Evolutionary conservation across 1,284 basidiomycete genomes (phyloP).

Genomic region (Sanghuangporus baumii): DNA sequence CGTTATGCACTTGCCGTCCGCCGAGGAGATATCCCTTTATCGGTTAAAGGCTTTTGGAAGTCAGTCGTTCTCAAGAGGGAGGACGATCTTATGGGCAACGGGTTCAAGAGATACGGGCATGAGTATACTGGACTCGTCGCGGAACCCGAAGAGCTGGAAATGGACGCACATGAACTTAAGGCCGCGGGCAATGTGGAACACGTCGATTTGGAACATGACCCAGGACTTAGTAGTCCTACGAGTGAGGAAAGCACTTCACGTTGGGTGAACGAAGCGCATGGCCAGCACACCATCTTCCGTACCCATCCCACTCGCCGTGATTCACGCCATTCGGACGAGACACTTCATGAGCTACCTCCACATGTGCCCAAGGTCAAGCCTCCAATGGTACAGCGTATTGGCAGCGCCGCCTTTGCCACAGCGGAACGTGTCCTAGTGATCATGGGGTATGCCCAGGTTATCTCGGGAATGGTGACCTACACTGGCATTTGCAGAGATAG

Average conservation of each 20-base stretch:
- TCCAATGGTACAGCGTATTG: slow-evolving; percentile 35
- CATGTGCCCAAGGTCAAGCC: slow-evolving; percentile 22
- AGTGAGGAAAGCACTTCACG: slow-evolving; percentile 25
- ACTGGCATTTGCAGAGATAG: slow-evolving; percentile 76
- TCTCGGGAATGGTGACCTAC: slow-evolving; percentile 74
- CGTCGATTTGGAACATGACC: slow-evolving; percentile 18
- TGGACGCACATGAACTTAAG: slow-evolving; percentile 33
- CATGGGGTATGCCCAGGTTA: slow-evolving; percentile 58
- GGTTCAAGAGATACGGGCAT: slow-evolving; percentile 30
- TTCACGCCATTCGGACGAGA: slow-evolving; percentile 57
- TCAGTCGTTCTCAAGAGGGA: slow-evolving; percentile 46
- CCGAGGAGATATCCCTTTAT: slow-evolving; percentile 36
- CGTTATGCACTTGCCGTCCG: slow-evolving; percentile 35
- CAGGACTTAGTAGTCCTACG: slow-evolving; percentile 1
- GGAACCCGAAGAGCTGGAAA: slow-evolving; percentile 46
- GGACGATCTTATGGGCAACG: slow-evolving; percentile 16
- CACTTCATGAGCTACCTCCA: slow-evolving; percentile 43
- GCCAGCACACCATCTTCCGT: slow-evolving; percentile 43
- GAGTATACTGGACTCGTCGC: slow-evolving; percentile 51
- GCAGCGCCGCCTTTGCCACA: slow-evolving; percentile 41
- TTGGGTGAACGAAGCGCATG: slow-evolving; percentile 37
- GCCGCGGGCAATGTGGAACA: slow-evolving; percentile 27
- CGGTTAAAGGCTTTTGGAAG: slow-evolving; percentile 48
- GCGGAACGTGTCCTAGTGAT: slow-evolving; percentile 62
- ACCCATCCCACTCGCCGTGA: slow-evolving; percentile 32